Base-by-base conservation (phyloP, 306 rosid genomes). In the Bauhinia variegata region DNA sequence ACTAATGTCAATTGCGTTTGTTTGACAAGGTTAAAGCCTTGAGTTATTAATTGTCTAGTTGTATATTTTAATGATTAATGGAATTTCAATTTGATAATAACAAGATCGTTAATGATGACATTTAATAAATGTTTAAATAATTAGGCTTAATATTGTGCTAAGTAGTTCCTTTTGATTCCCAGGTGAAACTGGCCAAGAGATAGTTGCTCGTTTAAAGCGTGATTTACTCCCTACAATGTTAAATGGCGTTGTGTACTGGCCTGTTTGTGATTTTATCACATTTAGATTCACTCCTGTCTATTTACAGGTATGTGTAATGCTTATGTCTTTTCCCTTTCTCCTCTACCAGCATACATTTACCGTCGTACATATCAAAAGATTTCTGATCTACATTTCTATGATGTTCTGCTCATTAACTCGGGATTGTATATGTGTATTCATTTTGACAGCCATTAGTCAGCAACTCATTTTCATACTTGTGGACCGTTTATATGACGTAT, bases 401-500 rank as follows among this genome's bases (percentile, higher is more conserved):
- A 63, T 14, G 14, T 38, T 18, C 13, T 48, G 38, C 49, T 38
- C 62, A 23, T 33, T 73, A 23, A 64, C 71, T 74, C 38, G 7
- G 76, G 49, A 53, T 42, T 58, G 58, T 58, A 46, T 70, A 28
- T 79, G 76, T 50, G 56, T n/a, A n/a, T 65, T 65, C 52, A 48
- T 74, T 77, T 80, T 77, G 39, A 69, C 97, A 93, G 98, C 85
- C 98, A 41, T 48, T 93, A 41, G 93, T 89, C 64, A 89, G 91
- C 96, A 93, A 93, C 78, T 91, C 96, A n/a, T 93, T 93, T 68
- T 81, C 98, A 6, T 93, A 87, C 73, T 60, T 88, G 80, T 93
- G 98, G 98, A 93, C 96, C 33, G 75, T 93, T 58, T 93, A 93
- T 46, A 79, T 93, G 70, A 93, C 98, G 15, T 93, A 93, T 79